These are phyloP conservation scores for Colletotrichum tofieldiae DNA, from an alignment of 2,329 filamentous ascomycete species.

Conservation along the genomic window DNA sequence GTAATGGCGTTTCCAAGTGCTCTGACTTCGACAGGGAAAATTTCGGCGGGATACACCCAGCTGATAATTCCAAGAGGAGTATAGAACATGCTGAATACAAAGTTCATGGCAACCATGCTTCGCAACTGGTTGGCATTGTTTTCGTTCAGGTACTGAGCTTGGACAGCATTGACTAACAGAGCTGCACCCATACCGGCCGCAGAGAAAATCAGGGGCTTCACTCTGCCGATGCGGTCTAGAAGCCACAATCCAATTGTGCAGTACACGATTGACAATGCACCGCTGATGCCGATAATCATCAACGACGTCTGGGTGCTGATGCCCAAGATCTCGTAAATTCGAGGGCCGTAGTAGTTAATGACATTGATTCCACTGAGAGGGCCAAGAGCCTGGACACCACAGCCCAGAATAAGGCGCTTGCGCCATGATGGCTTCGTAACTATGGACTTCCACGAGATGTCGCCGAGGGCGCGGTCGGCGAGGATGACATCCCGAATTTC, in stretches of 20 bases:
- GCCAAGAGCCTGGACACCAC: constrained; percentile 64
- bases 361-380: constrained; percentile 58
- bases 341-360: constrained; percentile 55
- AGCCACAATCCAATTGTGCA: constrained; percentile 62
- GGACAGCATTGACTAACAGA: constrained; percentile 49
- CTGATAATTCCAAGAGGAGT: constrained; percentile 60
- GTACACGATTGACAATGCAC: constrained; percentile 64
- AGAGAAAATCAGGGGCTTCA: constrained; percentile 63
- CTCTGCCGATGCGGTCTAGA: constrained; percentile 62
- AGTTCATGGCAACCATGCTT: constrained; percentile 52
- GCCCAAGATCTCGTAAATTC: constrained; percentile 61
- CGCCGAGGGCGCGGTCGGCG: constrained; percentile 53
- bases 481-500: constrained; percentile 58
- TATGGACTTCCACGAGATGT: constrained; percentile 57
- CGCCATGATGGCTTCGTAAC: constrained; percentile 61
- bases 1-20: constrained; percentile 50
- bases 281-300: constrained; percentile 67
- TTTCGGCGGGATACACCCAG: constrained; percentile 57
- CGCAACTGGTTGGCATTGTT: constrained; percentile 48
- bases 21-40: constrained; percentile 55
- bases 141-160: constrained; percentile 47
- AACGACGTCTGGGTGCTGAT: constrained; percentile 61
- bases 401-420: constrained; percentile 62
- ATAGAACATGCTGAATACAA: constrained; percentile 52
- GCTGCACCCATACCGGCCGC: constrained; percentile 49